Base-by-base conservation (phyloP, 2,329 filamentous ascomycete species). In the Colletotrichum filicis region DNA sequence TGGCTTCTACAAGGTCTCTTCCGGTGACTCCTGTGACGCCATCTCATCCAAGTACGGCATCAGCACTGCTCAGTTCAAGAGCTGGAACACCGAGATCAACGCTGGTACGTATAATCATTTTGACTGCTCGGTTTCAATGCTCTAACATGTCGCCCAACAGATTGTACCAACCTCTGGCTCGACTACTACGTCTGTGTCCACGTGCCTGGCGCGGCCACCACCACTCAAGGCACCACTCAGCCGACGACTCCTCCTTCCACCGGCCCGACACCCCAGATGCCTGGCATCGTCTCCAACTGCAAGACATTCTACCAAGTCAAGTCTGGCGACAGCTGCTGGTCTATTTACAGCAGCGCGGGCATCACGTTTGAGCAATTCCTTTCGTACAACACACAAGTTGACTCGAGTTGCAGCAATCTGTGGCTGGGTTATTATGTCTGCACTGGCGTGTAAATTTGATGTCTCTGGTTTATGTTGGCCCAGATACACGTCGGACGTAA, bases 21-120 rank as follows among this genome's bases (percentile, higher is more conserved):
- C 56, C 2, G 69, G 69, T n/a, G 69, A 67, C n/a, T 22, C 24
- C 3, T 72, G 69, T 58, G 63, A 57, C 11, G 59, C 52, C 19
- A 57, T 72, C 32, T 63, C 69, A 5, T 56, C 37, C 42, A 67
- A 57, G 32, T 61, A 46, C 63, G 57, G 69, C 16, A 59, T 72
- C 30, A 75, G 87, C 80, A 63, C 85, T 83, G 57, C 69, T 2
- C 63, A 67, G 35, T 52, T 72, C 30, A 57, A 22, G 26, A n/a
- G 37, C 22, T 72, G 58, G 69, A 72, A 72, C 63, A 56, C 30
- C 14, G 69, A 63, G 22, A 59, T 72, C 52, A 59, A 59, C 22
- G 52, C 46, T 16, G 35, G 55, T 46, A 19, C 42, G 19, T 19
- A 46, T 14, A 19, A 19, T 19, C 7, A 1, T 8, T 46, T 8